Evolutionary conservation across 1,284 basidiomycete genomes (phyloP).

Genomic region (Apiotrichum domesticum): DNA sequence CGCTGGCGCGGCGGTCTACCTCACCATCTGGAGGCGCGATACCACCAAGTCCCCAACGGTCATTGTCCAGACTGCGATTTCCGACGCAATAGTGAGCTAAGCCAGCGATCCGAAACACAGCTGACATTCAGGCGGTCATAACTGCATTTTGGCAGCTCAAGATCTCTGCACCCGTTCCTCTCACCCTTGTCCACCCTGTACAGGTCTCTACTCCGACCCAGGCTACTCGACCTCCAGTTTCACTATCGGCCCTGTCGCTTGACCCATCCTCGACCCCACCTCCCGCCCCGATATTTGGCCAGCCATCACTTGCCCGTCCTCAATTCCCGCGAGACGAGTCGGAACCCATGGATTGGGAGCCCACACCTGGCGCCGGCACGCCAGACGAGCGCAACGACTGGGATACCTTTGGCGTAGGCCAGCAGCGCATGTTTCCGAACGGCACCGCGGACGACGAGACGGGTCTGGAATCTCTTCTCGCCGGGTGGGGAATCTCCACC

Average conservation of each 20-base stretch:
- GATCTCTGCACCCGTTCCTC: conserved; percentile 1
- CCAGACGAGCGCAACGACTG: conserved; percentile 21
- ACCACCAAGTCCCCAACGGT: neutral
- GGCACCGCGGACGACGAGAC: conserved; percentile 27
- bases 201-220: neutral
- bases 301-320: conserved; percentile 15
- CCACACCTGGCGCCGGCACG: conserved; percentile 8
- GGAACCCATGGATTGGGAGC: conserved; percentile 44
- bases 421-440: conserved; percentile 36
- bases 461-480: conserved; percentile 36
- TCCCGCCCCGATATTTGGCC: conserved; percentile 30
- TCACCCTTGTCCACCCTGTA: conserved; percentile 4
- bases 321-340: neutral
- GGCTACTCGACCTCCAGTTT: neutral
- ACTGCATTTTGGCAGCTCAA: conserved; percentile 5
- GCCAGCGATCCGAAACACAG: neutral
- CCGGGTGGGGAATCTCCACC: conserved; percentile 32
- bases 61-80: neutral
- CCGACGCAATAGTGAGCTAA: neutral
- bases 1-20: neutral
- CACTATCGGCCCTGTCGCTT: conserved; percentile 1
- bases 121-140: conserved; percentile 4
- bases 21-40: neutral
- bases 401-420: conserved; percentile 35
- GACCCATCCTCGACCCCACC: neutral